phyloP scores from a whole-genome alignment of 2,329 filamentous ascomycete species.

The Chaetomiaceae sp. region DNA sequence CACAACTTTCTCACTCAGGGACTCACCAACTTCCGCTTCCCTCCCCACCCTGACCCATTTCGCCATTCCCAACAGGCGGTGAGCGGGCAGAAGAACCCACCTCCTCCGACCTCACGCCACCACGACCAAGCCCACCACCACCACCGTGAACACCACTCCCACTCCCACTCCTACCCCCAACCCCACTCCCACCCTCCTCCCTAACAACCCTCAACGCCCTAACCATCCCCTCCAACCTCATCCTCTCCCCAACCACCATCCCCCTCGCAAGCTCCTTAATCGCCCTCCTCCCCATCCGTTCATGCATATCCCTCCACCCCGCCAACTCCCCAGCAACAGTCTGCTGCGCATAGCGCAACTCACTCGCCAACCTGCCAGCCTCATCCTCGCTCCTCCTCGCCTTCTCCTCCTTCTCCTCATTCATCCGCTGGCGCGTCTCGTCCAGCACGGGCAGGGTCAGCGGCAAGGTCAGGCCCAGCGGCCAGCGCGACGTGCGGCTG shows the following conservation, averaged over 20 bases:
- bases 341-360: slow-evolving; percentile 87
- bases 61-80: slow-evolving; percentile 4
- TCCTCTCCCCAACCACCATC: slow-evolving; percentile 75
- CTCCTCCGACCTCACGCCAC: not conserved
- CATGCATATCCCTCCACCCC: slow-evolving; percentile 88
- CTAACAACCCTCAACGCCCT: slow-evolving; percentile 66
- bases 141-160: not conserved
- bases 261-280: slow-evolving; percentile 70
- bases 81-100: not conserved
- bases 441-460: slow-evolving; percentile 56
- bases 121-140: no score
- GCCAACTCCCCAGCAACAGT: slow-evolving; percentile 88
- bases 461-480: slow-evolving; percentile 52
- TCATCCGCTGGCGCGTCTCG: slow-evolving; percentile 75
- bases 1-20: no score
- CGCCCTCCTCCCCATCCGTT: slow-evolving; percentile 67
- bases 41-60: not conserved
- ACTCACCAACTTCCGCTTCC: not conserved
- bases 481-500: slow-evolving; percentile 71
- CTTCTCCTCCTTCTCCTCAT: slow-evolving; percentile 79
- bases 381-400: slow-evolving; percentile 66
- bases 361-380: slow-evolving; percentile 67
- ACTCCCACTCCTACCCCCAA: not conserved
- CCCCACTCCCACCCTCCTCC: slow-evolving; percentile 7
- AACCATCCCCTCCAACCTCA: slow-evolving; percentile 73